A percentile compares a stretch with the other conserved stretches of the same genome.
These are phyloP conservation scores for Petunia axillaris DNA, from an alignment of 257 asterid species.

Conservation along the genomic window DNA sequence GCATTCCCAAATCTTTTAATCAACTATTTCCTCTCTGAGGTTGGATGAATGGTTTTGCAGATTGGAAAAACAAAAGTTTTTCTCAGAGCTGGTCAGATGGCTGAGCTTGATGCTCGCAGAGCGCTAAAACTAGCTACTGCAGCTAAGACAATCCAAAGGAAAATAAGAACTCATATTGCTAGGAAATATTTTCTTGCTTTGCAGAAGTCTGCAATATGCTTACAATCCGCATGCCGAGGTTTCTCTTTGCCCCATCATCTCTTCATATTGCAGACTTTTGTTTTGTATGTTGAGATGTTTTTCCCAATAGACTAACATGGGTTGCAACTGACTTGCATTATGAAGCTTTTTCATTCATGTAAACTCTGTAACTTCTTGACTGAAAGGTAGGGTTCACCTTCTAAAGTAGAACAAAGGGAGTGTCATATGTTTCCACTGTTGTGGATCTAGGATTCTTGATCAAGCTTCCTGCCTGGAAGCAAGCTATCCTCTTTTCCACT, in stretches of 20 bases:
- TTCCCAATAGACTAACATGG: background rate
- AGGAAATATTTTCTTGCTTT: constrained; percentile 78
- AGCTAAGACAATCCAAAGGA: constrained; percentile 88
- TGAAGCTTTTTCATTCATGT: background rate
- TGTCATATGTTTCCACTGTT: background rate
- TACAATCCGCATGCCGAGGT: constrained; percentile 94
- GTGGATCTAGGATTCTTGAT: constrained; percentile 5
- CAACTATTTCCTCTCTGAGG: background rate
- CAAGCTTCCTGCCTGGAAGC: background rate
- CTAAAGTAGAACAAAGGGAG: constrained; percentile 6
- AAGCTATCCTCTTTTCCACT: background rate
- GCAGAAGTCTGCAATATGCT: constrained; percentile 68
- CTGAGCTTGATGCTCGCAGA: constrained; percentile 93
- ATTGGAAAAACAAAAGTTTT: constrained; percentile 93
- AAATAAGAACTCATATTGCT: constrained; percentile 74
- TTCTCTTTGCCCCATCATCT: background rate
- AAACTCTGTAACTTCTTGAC: background rate
- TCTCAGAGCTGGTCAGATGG: constrained; percentile 99
- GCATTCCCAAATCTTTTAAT: constrained; percentile 18
- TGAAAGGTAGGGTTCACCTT: background rate
- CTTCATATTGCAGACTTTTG: constrained; percentile 8
- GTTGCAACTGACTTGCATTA: constrained; percentile 11
- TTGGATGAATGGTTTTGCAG: constrained; percentile 46
- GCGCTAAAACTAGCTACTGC: constrained; percentile 86
- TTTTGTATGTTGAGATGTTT: background rate